A percentile compares a stretch with the other conserved stretches of the same genome.
Conservation (phyloP, 495 filamentous ascomycete species). For the Penicillium daleae region DNA sequence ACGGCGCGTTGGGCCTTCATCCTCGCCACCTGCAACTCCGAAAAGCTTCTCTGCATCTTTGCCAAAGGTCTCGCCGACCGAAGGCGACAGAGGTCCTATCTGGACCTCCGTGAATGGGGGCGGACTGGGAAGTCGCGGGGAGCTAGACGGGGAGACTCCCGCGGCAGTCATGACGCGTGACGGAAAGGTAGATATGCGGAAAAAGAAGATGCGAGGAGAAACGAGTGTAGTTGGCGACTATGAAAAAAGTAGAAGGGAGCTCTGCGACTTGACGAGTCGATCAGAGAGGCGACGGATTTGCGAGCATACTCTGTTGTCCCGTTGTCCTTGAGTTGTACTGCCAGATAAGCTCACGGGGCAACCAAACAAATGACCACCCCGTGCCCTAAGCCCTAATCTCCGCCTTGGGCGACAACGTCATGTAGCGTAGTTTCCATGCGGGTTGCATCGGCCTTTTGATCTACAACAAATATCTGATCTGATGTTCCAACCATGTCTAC, state of each 20-base stretch:
- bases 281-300: slow-evolving; percentile 20
- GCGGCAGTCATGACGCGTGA: slow-evolving; percentile 49
- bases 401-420: slow-evolving; percentile 44
- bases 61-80: slow-evolving; percentile 56
- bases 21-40: slow-evolving; percentile 51
- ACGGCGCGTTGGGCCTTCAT: slow-evolving; percentile 73
- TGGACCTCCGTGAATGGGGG: slow-evolving; percentile 91
- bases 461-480: neutral
- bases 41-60: slow-evolving; percentile 40
- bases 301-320: slow-evolving; percentile 21
- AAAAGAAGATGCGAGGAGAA: slow-evolving; percentile 25
- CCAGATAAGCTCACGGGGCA: slow-evolving; percentile 23
- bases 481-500: slow-evolving; percentile 27
- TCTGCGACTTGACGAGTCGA: slow-evolving; percentile 22
- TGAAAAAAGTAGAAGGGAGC: slow-evolving; percentile 29
- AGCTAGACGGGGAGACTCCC: slow-evolving; percentile 72
- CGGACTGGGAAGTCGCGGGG: slow-evolving; percentile 84
- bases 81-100: slow-evolving; percentile 81
- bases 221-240: slow-evolving; percentile 24
- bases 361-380: slow-evolving; percentile 35
- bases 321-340: slow-evolving; percentile 14
- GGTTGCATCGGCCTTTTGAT: neutral
- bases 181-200: slow-evolving; percentile 1
- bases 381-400: slow-evolving; percentile 49
- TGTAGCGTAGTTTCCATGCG: slow-evolving; percentile 34